Base-by-base conservation (phyloP, 345 rosid species). In the Lenwebbia sp. region DNA sequence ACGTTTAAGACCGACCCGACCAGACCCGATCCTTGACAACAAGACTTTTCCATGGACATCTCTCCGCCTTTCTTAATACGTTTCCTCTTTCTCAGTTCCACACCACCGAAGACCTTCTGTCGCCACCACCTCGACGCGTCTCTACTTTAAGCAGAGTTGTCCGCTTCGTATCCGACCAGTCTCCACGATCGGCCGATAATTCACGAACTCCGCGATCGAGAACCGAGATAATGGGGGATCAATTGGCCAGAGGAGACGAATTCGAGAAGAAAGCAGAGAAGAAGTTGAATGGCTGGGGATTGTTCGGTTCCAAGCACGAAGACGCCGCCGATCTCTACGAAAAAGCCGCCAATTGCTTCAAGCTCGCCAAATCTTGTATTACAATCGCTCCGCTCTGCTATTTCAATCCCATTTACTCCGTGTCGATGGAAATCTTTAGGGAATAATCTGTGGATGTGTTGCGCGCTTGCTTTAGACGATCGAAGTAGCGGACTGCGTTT, bases 241-340 rank as follows among this genome's bases (percentile, higher is more conserved):
- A 93, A 30, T 33, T 89, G 13, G 94, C 89, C 41, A 88, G 90
- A 86, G 97, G 88, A 23, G 94, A 93, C 53, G 97, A 94, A 13
- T 91, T 88, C 89, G 94, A 91, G 91, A 93, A 88, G 89, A 92
- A 92, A 57, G 97, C 97, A 9, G 97, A 94, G 89, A 94, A 92
- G 88, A 94, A 94, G 88, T 93, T 94, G 9, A 89, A 5, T 33
- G 85, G 95, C 21, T 94, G 95, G 95, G 94, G 94, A 7, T 50
- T 94, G 33, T 90, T 94, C 86, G 89, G 95, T 17, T 92, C 93
- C 89, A 94, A 94, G 86, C 53, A 87, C 57, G 97, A 94, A 83
- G 95, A 93, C 89, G 97, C 97, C 57, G 92, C 97, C 89, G 96
- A 94, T 88, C 95, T 94, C 87, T 94, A 89, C 88, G 96, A 92